Percentiles rank a stretch among this genome's conserved stretches.
Conservation (phyloP, 208 protist genomes). For the Leishmania turanica region DNA sequence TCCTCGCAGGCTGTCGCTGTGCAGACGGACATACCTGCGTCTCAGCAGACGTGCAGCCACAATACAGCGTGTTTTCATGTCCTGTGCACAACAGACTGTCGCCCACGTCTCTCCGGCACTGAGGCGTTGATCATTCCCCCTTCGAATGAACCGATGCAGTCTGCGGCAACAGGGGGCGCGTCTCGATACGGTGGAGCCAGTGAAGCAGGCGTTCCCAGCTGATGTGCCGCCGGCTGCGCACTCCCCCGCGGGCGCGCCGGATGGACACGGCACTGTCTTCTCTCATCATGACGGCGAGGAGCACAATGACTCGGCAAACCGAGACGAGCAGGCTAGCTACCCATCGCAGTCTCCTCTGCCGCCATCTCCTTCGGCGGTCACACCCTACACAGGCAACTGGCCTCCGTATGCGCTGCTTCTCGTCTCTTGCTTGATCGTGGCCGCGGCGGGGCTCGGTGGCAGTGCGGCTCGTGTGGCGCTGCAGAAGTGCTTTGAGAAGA, state of each 20-base stretch:
- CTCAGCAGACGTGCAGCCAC: background rate
- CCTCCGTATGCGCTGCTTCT: constrained; percentile 15
- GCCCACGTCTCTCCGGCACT: background rate
- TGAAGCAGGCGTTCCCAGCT: background rate
- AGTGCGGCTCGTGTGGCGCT: constrained; percentile 48
- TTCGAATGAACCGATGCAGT: background rate
- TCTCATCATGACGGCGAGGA: background rate
- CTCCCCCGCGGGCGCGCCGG: background rate
- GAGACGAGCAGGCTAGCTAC: background rate
- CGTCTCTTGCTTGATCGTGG: constrained; percentile 41
- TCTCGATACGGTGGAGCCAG: background rate
- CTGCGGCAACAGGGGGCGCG: background rate
- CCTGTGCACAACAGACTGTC: background rate
- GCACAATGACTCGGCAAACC: background rate
- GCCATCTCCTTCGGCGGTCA: background rate
- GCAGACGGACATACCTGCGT: background rate
- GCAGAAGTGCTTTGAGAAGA: constrained; percentile 16
- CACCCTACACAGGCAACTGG: constrained; percentile 17
- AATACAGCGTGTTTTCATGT: background rate
- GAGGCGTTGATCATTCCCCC: background rate
- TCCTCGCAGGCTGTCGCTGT: background rate
- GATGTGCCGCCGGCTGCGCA: background rate
- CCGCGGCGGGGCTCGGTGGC: constrained; percentile 50
- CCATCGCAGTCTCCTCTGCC: background rate
- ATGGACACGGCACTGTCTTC: background rate